Evolutionary conservation across 768 basidiomycete genomes (phyloP), one percentile per base, ranked within the genome.

Genomic region (Naematelia aurantialba): DNA sequence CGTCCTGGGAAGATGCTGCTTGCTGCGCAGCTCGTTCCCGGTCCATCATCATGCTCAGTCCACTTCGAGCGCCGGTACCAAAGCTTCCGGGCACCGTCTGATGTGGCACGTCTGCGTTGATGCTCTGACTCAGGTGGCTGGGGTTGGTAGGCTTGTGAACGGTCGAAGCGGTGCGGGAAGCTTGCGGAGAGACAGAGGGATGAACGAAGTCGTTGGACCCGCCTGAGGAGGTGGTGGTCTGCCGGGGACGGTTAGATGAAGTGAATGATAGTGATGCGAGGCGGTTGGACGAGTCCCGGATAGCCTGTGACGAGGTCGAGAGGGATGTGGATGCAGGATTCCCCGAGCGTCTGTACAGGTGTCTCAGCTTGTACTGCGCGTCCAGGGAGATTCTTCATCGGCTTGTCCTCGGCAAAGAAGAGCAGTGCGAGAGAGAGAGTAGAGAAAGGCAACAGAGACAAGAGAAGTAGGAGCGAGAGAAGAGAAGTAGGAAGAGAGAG

Each of bases 11-110:
- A 13, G 19, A 30, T 25, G 46, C n/a, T 29, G 45, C 27, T 13
- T 39, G 14, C 4, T 46, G 45, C 12, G 45, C 21, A 39, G 34
- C 34, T 39, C 34, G 34, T 39, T 68, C 67, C 26, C 67, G 59
- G 52, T 68, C 69, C 34, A 76, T 47, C 67, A 76, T 67, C 31
- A 73, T 54, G 45, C 72, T 76, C 59, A 76, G 45, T 10, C 65
- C 74, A 1, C 70, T 72, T 25, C 63, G 57, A 3, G 61, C 67
- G 0, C 52, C 52, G 2, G 56, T 53, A 31, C 60, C 61, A 10
- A 61, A 50, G 48, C 48, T 50, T 12, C 22, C 5, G 14, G 48
- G 5, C 22, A 50, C 19, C 26, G 14, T 14, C 48, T 50, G 17
- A 31, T 3, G 42, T 12, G 26, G 22, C 27, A 30, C n/a, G 19